A percentile compares a stretch with the other conserved stretches of the same genome.
These are phyloP conservation scores for Aspergillus terreus DNA, from an alignment of 2,329 filamentous ascomycete species.

Conservation along the genomic window DNA sequence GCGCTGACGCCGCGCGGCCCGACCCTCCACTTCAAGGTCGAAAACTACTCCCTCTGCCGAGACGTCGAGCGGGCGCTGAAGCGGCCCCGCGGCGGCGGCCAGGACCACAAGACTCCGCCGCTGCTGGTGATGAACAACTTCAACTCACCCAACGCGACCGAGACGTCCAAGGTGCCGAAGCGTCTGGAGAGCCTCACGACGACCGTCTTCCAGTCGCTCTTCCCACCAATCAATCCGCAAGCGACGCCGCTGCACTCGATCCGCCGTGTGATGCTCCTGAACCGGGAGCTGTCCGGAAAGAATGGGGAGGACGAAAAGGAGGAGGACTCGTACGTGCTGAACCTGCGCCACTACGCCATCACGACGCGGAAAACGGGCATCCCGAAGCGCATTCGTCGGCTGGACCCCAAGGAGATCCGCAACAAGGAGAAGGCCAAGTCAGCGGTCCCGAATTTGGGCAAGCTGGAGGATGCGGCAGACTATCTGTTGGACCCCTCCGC, in stretches of 20 bases:
- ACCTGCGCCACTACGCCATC: conserved; percentile 91
- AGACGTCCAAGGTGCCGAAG: conserved; percentile 71
- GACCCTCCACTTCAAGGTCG: conserved; percentile 88
- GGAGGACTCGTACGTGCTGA: conserved; percentile 73
- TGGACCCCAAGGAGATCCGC: conserved; percentile 82
- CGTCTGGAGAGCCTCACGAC: conserved; percentile 91
- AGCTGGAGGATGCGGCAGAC: conserved; percentile 88
- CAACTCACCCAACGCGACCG: conserved; percentile 56
- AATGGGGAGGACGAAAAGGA: conserved; percentile 19
- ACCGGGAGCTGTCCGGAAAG: conserved; percentile 60
- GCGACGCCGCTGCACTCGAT: conserved; percentile 88
- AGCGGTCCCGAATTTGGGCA: conserved; percentile 80
- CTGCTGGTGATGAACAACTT: conserved; percentile 99
- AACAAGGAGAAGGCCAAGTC: conserved; percentile 62
- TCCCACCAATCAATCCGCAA: conserved; percentile 92
- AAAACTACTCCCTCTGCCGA: conserved; percentile 90
- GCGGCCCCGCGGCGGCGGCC: conserved; percentile 75
- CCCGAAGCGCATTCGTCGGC: conserved; percentile 74
- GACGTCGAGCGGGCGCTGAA: conserved; percentile 82
- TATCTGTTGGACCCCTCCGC: conserved; percentile 79
- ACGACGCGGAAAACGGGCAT: conserved; percentile 82
- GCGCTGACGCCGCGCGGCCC: conserved; percentile 85
- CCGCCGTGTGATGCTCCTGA: conserved; percentile 81
- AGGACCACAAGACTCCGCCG: conserved; percentile 81
- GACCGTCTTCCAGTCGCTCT: conserved; percentile 92